A percentile compares a stretch with the other conserved stretches of the same genome.
These are phyloP conservation scores for Dioscorea zingiberensis DNA, from an alignment of 106 monocot genomes.

Conservation along the genomic window DNA sequence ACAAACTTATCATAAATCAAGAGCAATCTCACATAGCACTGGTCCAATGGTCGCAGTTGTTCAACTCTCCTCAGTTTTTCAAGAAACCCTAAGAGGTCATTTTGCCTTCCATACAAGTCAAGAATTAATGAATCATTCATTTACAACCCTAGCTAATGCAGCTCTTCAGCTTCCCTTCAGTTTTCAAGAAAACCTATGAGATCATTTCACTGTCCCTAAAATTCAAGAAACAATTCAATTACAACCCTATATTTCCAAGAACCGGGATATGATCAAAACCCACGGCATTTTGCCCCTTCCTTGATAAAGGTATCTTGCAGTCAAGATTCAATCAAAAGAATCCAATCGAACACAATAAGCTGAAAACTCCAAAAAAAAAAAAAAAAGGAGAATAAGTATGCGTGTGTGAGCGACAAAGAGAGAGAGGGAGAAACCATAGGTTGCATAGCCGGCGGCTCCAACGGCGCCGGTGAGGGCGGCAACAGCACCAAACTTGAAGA, in stretches of 20 bases:
- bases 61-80: no score
- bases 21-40: no score
- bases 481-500: constrained; percentile 37
- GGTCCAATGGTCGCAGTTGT: no score
- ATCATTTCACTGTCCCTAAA: no score
- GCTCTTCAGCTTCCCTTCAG: not conserved
- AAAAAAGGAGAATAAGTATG: not conserved
- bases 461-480: constrained; percentile 35
- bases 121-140: not conserved
- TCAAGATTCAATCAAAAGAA: not conserved
- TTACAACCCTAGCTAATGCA: not conserved
- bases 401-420: not conserved
- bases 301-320: not conserved
- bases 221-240: not conserved
- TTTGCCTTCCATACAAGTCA: not conserved
- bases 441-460: constrained; percentile 49
- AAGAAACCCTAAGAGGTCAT: not conserved
- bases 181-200: not conserved
- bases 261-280: not conserved
- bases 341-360: not conserved
- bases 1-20: no score
- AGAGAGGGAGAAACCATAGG: constrained; percentile 34
- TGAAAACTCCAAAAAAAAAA: not conserved
- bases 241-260: not conserved
- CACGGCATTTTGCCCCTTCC: not conserved